phyloP scores from a whole-genome alignment of 495 filamentous ascomycete species.

The Penicillium subrubescens region DNA sequence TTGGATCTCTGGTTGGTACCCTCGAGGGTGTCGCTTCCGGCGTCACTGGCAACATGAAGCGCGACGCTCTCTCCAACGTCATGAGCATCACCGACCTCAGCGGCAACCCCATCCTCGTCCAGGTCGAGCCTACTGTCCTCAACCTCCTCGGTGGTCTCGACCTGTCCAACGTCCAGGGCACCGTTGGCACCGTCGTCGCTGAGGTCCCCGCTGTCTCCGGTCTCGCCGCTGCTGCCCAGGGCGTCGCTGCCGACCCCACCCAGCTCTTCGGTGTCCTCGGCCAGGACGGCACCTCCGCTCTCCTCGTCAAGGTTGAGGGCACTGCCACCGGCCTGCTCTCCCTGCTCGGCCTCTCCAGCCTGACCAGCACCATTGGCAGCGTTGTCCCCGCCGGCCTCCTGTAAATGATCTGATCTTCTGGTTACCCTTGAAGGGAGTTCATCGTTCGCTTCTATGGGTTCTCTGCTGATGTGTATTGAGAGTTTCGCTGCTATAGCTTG shows the following conservation, averaged over 20 bases:
- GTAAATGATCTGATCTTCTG: constrained; percentile 18
- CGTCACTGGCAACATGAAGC: constrained; percentile 16
- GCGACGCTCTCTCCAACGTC: constrained; percentile 14
- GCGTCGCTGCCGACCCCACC: constrained; percentile 16
- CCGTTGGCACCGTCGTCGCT: constrained; percentile 24
- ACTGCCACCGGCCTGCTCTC: constrained; percentile 21
- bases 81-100: constrained; percentile 22
- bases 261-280: constrained; percentile 25
- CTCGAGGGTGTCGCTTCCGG: constrained; percentile 11
- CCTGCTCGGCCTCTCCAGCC: constrained; percentile 24
- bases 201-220: constrained; percentile 12
- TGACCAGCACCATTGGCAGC: constrained; percentile 20
- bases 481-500: constrained; percentile 6
- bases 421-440: constrained; percentile 20
- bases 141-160: constrained; percentile 18
- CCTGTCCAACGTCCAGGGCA: constrained; percentile 18
- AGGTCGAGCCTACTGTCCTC: constrained; percentile 19
- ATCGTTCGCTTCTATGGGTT: constrained; percentile 26
- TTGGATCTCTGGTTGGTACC: constrained; percentile 24
- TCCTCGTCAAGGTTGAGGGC: constrained; percentile 27
- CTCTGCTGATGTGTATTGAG: constrained; percentile 18
- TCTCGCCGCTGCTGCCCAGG: constrained; percentile 10
- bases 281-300: constrained; percentile 20
- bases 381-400: constrained; percentile 13
- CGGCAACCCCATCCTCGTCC: constrained; percentile 17